phyloP scores from a whole-genome alignment of 805 yeast species.

The Barnettozyma wickerhamii region DNA sequence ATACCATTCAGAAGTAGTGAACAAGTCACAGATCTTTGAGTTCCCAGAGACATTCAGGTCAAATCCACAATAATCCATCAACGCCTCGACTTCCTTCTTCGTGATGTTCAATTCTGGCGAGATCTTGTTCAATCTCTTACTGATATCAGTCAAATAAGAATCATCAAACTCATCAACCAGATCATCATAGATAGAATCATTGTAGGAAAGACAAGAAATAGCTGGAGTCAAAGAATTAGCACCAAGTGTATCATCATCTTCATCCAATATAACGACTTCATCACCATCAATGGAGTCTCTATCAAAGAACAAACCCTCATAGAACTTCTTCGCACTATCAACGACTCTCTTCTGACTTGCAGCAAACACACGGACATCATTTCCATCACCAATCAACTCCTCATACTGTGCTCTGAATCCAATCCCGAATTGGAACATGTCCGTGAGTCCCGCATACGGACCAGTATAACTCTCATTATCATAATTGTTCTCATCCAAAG shows the following conservation, averaged over 20 bases:
- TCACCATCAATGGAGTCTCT: constrained; percentile 39
- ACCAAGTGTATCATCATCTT: constrained; percentile 41
- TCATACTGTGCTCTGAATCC: constrained; percentile 45
- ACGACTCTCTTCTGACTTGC: constrained; percentile 52
- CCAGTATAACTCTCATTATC: constrained; percentile 50
- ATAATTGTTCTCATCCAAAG: constrained; percentile 32
- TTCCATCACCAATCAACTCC: constrained; percentile 31
- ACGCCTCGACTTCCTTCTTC: constrained; percentile 33
- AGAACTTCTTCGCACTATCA: constrained; percentile 51
- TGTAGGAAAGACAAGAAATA: constrained; percentile 36
- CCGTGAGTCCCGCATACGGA: constrained; percentile 49
- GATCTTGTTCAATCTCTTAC: constrained; percentile 24
- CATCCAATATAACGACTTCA: constrained; percentile 40
- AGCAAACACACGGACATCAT: constrained; percentile 45
- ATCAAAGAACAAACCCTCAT: constrained; percentile 46
- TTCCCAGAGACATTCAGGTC: constrained; percentile 45
- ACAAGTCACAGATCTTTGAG: constrained; percentile 29
- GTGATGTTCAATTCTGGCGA: constrained; percentile 39
- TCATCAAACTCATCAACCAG: constrained; percentile 26
- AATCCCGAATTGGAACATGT: constrained; percentile 48
- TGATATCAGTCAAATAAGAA: constrained; percentile 20
- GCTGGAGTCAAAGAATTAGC: constrained; percentile 56
- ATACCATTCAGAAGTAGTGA: constrained; percentile 46
- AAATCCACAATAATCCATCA: constrained; percentile 45
- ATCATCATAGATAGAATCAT: constrained; percentile 27